Conservation (phyloP, 345 rosid genomes). For the Ceriops decandra region DNA sequence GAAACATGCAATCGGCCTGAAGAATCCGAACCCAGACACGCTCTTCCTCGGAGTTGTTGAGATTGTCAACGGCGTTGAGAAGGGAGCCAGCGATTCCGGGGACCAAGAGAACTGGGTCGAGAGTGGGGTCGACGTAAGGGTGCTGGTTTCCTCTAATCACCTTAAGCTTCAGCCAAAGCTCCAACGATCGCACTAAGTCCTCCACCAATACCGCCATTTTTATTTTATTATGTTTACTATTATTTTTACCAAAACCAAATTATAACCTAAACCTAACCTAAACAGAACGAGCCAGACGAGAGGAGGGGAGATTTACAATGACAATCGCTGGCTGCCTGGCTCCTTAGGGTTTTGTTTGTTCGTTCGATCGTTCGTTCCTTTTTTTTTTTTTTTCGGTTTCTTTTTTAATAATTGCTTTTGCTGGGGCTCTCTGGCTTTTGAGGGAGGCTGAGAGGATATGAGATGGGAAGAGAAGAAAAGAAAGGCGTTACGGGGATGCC, state of each 20-base stretch:
- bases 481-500: background rate
- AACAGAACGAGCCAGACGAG: no score
- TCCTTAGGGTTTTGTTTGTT: background rate
- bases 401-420: background rate
- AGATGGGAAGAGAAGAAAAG: background rate
- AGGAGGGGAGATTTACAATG: no score
- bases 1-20: conserved; percentile 64
- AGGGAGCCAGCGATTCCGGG: conserved; percentile 93
- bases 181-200: conserved; percentile 70
- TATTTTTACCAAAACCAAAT: background rate
- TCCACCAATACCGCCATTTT: conserved; percentile 60
- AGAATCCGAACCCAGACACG: conserved; percentile 89
- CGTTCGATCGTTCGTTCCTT: background rate
- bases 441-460: background rate
- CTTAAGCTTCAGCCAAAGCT: conserved; percentile 59
- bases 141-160: conserved; percentile 45
- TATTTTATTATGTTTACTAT: background rate
- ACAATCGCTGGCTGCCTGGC: background rate
- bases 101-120: conserved; percentile 85
- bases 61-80: conserved; percentile 63
- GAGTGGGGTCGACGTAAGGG: conserved; percentile 66
- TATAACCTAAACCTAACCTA: background rate
- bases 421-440: background rate
- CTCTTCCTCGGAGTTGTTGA: conserved; percentile 47
- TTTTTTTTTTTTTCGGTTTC: background rate